phyloP scores from a whole-genome alignment of 257 asterid species.

The Solanum piurae region DNA sequence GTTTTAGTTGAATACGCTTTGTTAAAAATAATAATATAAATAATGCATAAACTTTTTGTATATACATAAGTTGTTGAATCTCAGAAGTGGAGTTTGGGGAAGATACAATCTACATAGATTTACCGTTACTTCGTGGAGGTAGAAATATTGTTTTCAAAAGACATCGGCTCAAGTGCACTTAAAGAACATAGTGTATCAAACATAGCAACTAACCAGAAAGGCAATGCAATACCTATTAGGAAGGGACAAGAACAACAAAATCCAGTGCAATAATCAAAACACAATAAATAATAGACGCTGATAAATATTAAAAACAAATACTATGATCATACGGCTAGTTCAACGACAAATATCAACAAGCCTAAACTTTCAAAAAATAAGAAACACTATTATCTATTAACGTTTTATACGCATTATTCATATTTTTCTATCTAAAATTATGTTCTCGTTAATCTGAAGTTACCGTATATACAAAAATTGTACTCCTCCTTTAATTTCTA shows the following conservation, averaged over 20 bases:
- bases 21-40: background rate
- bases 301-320: too few species aligned
- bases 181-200: too few species aligned
- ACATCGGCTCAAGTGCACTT: too few species aligned
- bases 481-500: background rate
- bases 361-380: background rate
- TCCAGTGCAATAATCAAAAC: background rate
- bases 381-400: too few species aligned
- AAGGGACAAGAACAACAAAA: background rate
- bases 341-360: background rate
- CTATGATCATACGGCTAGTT: background rate
- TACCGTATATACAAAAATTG: background rate
- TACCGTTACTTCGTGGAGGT: too few species aligned
- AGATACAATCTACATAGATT: too few species aligned
- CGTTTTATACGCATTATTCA: too few species aligned
- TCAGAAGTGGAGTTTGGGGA: background rate
- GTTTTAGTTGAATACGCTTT: background rate
- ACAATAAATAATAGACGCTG: background rate
- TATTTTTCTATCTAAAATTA: fast-evolving
- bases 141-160: too few species aligned
- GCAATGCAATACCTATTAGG: background rate
- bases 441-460: background rate
- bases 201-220: background rate
- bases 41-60: background rate
- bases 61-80: background rate